Evolutionary conservation across 768 basidiomycete species (phyloP).

Genomic region (Rubroboletus pulcherrimus): DNA sequence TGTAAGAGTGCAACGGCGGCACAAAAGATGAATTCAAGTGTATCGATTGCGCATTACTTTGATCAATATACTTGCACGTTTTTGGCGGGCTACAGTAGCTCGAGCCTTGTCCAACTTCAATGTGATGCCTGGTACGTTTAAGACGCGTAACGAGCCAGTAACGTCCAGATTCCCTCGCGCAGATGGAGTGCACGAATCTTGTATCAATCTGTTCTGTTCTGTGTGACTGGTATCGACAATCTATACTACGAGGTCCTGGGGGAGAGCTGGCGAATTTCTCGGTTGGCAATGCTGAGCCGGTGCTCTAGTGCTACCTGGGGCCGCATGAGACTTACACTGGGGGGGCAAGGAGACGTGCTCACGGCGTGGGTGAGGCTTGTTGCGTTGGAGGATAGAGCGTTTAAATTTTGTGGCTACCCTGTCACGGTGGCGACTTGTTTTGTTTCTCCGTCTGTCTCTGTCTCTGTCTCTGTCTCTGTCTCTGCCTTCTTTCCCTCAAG

Average conservation of each 20-base stretch:
- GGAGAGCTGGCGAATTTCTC: constrained; percentile 62
- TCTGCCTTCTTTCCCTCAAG: constrained; percentile 8
- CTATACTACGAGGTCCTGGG: neutral
- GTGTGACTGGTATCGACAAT: neutral
- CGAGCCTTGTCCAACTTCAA: neutral
- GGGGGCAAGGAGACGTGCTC: constrained; percentile 3
- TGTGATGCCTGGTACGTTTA: neutral
- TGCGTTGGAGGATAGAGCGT: constrained; percentile 58
- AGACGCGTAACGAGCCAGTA: neutral
- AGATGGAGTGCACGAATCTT: neutral
- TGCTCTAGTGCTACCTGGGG: constrained; percentile 57
- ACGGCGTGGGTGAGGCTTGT: constrained; percentile 56
- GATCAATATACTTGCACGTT: constrained; percentile 1
- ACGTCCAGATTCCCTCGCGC: neutral
- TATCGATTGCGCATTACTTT: neutral
- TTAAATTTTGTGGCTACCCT: constrained; percentile 13
- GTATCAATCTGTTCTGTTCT: neutral
- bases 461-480: constrained; percentile 4
- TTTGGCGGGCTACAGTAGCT: neutral
- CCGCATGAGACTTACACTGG: constrained; percentile 10
- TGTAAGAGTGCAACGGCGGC: neutral
- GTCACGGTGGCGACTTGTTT: constrained; percentile 11
- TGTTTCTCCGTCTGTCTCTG: constrained; percentile 9
- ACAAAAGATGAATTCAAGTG: neutral
- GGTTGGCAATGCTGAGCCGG: constrained; percentile 48